phyloP scores from a whole-genome alignment of 2,329 filamentous ascomycete genomes.

The Rhynchosporium secalis region DNA sequence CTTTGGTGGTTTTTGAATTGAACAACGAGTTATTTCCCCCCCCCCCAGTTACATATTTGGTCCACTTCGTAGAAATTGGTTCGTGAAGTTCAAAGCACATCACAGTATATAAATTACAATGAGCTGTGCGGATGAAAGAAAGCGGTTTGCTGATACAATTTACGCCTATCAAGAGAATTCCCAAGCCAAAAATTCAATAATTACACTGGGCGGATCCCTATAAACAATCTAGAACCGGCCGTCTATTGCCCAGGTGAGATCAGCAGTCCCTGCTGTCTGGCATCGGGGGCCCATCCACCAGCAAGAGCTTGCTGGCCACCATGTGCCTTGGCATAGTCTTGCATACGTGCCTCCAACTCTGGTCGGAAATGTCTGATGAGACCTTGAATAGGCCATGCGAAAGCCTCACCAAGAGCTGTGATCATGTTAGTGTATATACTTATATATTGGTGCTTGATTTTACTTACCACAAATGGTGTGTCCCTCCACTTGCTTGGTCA shows the following conservation, averaged over 20 bases:
- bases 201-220: conserved; percentile 36
- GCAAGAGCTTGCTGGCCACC: conserved; percentile 71
- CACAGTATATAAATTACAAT: neutral
- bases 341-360: conserved; percentile 89
- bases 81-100: neutral
- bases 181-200: conserved; percentile 34
- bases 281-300: conserved; percentile 82
- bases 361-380: conserved; percentile 97
- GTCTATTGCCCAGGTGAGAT: conserved; percentile 86
- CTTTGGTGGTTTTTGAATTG: no score
- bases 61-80: neutral
- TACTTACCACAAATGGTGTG: conserved; percentile 93
- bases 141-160: conserved; percentile 14
- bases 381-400: conserved; percentile 97
- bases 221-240: conserved; percentile 27
- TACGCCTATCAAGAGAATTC: conserved; percentile 20
- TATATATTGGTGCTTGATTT: neutral
- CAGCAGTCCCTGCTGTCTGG: conserved; percentile 75
- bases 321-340: conserved; percentile 70
- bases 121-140: neutral
- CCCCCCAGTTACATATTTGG: no score
- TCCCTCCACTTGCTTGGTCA: conserved; percentile 98
- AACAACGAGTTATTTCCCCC: no score
- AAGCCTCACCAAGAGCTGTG: conserved; percentile 87
- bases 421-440: conserved; percentile 21